These are phyloP conservation scores for Neltuma alba DNA, from an alignment of 306 rosid species.

Conservation along the genomic window DNA sequence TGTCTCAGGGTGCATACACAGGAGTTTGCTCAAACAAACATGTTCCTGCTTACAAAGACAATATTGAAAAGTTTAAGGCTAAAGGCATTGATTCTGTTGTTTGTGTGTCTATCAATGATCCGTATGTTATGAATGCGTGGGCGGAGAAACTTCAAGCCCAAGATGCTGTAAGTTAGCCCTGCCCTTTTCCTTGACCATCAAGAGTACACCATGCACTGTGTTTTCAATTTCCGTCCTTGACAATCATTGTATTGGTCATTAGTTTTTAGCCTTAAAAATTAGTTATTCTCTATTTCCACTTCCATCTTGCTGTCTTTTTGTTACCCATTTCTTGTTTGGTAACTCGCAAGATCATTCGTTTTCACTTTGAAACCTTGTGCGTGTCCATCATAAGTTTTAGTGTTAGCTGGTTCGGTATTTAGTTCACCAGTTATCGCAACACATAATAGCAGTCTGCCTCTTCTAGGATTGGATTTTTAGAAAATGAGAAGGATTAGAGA, in stretches of 20 bases:
- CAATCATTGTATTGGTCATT: not conserved
- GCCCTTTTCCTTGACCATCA: not conserved
- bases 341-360: not conserved
- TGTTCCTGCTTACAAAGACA: conserved; percentile 86
- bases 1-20: conserved; percentile 85
- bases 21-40: conserved; percentile 94
- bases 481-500: not conserved
- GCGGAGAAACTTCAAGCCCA: conserved; percentile 82
- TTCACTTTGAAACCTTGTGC: not conserved
- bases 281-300: not conserved
- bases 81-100: conserved; percentile 80
- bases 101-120: conserved; percentile 92
- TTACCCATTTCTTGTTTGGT: conserved; percentile 9
- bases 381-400: conserved; percentile 21
- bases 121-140: conserved; percentile 79
- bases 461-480: not conserved
- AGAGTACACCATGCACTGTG: conserved; percentile 15
- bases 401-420: not conserved
- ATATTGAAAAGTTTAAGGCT: conserved; percentile 72
- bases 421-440: not conserved
- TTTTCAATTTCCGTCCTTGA: not conserved
- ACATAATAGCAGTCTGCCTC: not conserved
- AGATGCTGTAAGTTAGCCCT: conserved; percentile 67
- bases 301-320: not conserved
- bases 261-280: conserved; percentile 9